Conservation (phyloP, 257 asterid species). For the Penstemon davidsonii region DNA sequence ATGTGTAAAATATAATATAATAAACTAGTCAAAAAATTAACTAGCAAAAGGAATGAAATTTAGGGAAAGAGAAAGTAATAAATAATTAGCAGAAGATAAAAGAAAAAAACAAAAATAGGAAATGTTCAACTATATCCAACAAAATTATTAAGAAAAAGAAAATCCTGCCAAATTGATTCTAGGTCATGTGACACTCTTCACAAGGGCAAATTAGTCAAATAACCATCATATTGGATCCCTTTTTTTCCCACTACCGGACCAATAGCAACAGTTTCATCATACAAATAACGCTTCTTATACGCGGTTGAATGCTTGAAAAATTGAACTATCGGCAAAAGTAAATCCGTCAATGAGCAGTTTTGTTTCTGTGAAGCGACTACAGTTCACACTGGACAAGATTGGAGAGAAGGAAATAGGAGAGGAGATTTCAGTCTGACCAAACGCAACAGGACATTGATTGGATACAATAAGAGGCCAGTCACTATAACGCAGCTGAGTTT, state of each 20-base stretch:
- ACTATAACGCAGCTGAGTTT: constrained; percentile 27
- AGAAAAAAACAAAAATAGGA: no score
- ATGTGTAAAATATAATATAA: no score
- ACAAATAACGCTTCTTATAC: constrained; percentile 23
- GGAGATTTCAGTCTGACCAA: constrained; percentile 22
- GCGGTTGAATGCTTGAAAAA: constrained; percentile 23
- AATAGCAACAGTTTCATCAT: constrained; percentile 14
- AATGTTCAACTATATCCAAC: no score
- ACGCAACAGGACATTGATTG: constrained; percentile 31
- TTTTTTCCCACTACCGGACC: not conserved
- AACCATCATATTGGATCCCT: not conserved
- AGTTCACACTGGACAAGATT: constrained; percentile 25
- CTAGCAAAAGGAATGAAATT: no score
- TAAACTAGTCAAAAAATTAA: no score
- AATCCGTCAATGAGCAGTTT: not conserved
- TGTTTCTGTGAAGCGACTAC: not conserved
- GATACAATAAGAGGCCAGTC: constrained; percentile 28
- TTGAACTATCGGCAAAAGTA: not conserved
- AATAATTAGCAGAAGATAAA: no score
- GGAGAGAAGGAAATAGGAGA: constrained; percentile 14
- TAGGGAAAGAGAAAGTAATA: no score
- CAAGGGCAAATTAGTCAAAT: constrained; percentile 19
- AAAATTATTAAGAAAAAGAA: no score
- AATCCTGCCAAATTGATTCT: no score
- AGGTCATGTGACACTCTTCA: no score